Evolutionary conservation across 306 rosid species (phyloP).

Genomic region (Herpetospermum pedunculosum): DNA sequence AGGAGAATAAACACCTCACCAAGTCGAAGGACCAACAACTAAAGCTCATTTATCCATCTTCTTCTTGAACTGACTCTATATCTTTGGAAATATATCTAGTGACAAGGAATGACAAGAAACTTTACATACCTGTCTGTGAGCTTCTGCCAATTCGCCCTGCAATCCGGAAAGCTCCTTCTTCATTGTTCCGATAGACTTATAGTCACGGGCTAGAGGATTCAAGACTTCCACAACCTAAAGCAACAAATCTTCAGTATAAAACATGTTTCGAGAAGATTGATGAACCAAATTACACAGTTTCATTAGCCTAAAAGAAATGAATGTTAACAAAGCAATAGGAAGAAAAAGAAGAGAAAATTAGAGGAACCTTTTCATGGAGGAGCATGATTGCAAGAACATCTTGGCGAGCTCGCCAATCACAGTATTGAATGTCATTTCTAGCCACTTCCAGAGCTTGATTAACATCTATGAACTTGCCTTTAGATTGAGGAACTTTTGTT

Average conservation of each 20-base stretch:
- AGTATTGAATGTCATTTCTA: slow-evolving; percentile 72
- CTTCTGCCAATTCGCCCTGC: slow-evolving; percentile 73
- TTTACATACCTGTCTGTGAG: slow-evolving; percentile 68
- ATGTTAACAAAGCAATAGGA: not conserved
- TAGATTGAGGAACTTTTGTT: slow-evolving; percentile 43
- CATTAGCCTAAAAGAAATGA: not conserved
- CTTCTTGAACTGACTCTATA: not conserved
- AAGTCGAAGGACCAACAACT: not conserved
- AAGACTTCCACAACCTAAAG: slow-evolving; percentile 55
- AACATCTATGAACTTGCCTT: slow-evolving; percentile 72
- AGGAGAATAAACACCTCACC: not conserved
- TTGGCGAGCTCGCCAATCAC: slow-evolving; percentile 98
- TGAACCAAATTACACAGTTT: not conserved
- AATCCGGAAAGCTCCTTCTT: slow-evolving; percentile 87
- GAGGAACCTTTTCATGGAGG: slow-evolving; percentile 82
- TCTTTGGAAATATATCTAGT: not conserved
- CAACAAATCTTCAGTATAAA: not conserved
- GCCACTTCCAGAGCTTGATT: slow-evolving; percentile 85
- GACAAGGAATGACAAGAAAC: not conserved
- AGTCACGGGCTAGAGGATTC: slow-evolving; percentile 93
- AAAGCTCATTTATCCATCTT: not conserved
- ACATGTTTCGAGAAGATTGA: not conserved
- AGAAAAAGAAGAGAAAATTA: not conserved
- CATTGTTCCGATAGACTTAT: slow-evolving; percentile 73
- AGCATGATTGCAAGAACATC: slow-evolving; percentile 90